These are phyloP conservation scores for Spergularia azorica DNA, from an alignment of 179 eudicot genomes.

Conservation along the genomic window DNA sequence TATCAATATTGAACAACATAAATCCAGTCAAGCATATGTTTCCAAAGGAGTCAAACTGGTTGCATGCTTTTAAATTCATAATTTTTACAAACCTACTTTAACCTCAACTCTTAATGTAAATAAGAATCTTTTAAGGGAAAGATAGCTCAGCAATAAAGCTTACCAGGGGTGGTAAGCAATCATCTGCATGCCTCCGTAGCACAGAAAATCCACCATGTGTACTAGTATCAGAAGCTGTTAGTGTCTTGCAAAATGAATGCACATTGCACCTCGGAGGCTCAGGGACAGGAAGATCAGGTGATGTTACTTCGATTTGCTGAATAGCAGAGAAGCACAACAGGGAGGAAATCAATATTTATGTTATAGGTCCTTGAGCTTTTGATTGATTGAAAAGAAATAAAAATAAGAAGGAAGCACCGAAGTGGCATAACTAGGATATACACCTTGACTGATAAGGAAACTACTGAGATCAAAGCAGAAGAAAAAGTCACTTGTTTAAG, in stretches of 20 bases:
- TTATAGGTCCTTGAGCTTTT: not conserved
- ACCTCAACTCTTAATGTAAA: not conserved
- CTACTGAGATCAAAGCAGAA: not conserved
- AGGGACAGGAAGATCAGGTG: slow-evolving; percentile 76
- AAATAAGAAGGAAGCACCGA: not conserved
- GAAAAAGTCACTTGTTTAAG: too few relatives aligned
- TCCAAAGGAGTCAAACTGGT: not conserved
- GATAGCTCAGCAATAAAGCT: slow-evolving; percentile 15
- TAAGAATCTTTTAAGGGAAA: not conserved
- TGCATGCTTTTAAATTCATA: too few relatives aligned
- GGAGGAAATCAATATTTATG: not conserved
- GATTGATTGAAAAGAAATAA: not conserved
- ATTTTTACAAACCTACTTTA: not conserved
- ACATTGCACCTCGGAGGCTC: slow-evolving; percentile 78
- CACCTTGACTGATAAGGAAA: not conserved
- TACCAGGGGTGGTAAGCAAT: slow-evolving; percentile 89
- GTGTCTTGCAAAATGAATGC: slow-evolving; percentile 92
- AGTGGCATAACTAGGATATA: not conserved
- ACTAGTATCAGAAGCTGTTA: slow-evolving; percentile 96
- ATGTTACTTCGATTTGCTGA: slow-evolving; percentile 77
- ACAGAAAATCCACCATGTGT: slow-evolving; percentile 98
- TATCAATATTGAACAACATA: not conserved
- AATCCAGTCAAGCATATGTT: not conserved
- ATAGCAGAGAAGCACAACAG: slow-evolving; percentile 17
- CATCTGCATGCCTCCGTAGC: slow-evolving; percentile 96